Evolutionary conservation across 306 rosid species (phyloP), one percentile per base, ranked within the genome.

Genomic region (Datisca glomerata): DNA sequence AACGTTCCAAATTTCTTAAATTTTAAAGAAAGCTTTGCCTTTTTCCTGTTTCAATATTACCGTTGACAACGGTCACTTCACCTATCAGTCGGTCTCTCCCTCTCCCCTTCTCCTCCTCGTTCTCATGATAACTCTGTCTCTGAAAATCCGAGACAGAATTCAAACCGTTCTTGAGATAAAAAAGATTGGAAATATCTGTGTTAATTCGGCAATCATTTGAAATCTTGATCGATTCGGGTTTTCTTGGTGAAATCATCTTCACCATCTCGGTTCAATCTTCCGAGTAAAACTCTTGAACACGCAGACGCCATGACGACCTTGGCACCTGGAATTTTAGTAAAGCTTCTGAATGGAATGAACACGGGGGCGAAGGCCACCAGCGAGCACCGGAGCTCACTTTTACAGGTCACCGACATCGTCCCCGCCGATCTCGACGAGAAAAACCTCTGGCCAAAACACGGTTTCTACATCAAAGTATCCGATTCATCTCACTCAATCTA

Each of bases 351-450:
- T 41, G 86, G 81, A 4, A 51, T 84, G 55, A 73, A 59, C 61
- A 75, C 81, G 0, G 98, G 92, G 11, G 48, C 50, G 0, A 91
- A 78, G 34, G 67, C 94, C 37, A 91, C 94, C 0, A 57, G 76
- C 43, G 98, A 91, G 60, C 80, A 80, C 70, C 72, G 96, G 0
- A 80, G 65, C 72, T 75, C 98, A 2, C 86, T 84, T 29, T 33
- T 91, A 24, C 98, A 91, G 58, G 79, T 91, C 18, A 91, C 94
- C 0, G 96, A 84, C 37, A 91, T 91, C 0, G 95, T 91, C 50
- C 98, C 96, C 6, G 95, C 82, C 0, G 95, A 78, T 18, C 86
- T 84, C 1, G 94, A 91, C 38, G 93, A 80, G 57, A 80, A 91
- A 31, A 80, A 48, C 43, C 76, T 84, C 21, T 58, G 67, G 55